A percentile compares a stretch with the other conserved stretches of the same genome.
phyloP scores from a whole-genome alignment of 257 asterid genomes.

The Solanum chilense region DNA sequence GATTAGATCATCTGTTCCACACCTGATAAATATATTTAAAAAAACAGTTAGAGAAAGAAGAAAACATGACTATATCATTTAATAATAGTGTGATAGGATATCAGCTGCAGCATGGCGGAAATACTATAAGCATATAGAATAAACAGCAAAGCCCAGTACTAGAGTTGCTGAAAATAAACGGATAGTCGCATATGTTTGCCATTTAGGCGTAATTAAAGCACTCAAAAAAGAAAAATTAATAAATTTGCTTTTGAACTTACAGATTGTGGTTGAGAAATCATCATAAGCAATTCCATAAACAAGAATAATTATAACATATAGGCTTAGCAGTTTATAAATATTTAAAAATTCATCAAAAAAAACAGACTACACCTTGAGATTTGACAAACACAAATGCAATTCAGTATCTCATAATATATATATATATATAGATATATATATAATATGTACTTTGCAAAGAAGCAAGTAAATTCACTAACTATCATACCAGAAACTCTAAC shows the following conservation, averaged over 20 bases:
- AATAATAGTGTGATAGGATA: not conserved
- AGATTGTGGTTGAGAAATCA: not conserved
- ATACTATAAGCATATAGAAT: not conserved
- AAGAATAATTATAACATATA: not conserved
- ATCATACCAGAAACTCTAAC: not conserved
- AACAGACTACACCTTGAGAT: not conserved
- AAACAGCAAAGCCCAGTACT: not conserved
- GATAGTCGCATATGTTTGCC: not conserved
- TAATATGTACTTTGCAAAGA: not conserved
- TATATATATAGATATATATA: not conserved
- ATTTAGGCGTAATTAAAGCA: not conserved
- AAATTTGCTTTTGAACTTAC: not conserved
- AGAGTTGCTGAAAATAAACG: not conserved
- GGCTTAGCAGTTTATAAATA: not conserved
- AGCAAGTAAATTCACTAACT: not conserved
- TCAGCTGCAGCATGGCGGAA: not conserved
- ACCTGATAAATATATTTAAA: conserved; percentile 13
- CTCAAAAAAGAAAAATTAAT: not conserved
- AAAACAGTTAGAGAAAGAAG: not conserved
- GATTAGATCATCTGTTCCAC: conserved; percentile 20
- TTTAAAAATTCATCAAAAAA: not conserved
- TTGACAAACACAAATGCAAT: not conserved
- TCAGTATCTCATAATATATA: not conserved
- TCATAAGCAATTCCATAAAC: not conserved
- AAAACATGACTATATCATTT: not conserved